Evolutionary conservation across 2,329 filamentous ascomycete genomes (phyloP).

Genomic region (Xylaria sp.): DNA sequence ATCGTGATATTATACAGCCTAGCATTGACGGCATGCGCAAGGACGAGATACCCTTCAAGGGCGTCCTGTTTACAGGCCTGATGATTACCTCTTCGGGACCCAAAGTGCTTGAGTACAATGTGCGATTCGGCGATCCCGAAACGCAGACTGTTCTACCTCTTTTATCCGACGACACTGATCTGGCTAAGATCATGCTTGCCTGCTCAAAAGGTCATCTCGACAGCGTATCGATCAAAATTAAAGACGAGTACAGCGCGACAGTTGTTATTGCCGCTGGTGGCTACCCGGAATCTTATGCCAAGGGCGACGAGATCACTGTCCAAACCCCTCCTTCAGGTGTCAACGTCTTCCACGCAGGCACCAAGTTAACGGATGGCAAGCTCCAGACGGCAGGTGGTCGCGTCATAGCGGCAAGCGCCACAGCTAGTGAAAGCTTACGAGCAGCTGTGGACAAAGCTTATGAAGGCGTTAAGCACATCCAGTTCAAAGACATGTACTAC

Average conservation of each 20-base stretch:
- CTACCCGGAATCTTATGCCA: constrained; percentile 87
- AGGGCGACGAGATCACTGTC: constrained; percentile 73
- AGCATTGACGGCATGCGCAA: constrained; percentile 88
- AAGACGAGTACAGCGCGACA: constrained; percentile 81
- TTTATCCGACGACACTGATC: constrained; percentile 79
- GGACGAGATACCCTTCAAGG: constrained; percentile 78
- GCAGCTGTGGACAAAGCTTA: constrained; percentile 91
- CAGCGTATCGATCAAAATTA: constrained; percentile 73
- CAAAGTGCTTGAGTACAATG: constrained; percentile 82
- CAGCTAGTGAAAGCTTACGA: constrained; percentile 75
- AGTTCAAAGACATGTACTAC: constrained; percentile 91
- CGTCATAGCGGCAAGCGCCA: constrained; percentile 92
- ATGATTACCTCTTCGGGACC: constrained; percentile 81
- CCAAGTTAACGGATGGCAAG: constrained; percentile 69
- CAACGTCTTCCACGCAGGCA: constrained; percentile 94
- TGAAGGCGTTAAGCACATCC: constrained; percentile 79
- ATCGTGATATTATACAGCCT: constrained; percentile 85
- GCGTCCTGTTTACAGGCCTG: constrained; percentile 83
- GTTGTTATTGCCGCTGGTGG: constrained; percentile 94
- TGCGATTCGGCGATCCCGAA: constrained; percentile 82
- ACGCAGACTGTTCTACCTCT: constrained; percentile 84
- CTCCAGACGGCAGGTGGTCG: constrained; percentile 86
- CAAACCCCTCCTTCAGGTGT: constrained; percentile 60
- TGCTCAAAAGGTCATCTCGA: constrained; percentile 81
- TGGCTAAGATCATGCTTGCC: constrained; percentile 89